These are phyloP conservation scores for Chamaenerion angustifolium DNA, from an alignment of 345 rosid genomes.

Conservation along the genomic window DNA sequence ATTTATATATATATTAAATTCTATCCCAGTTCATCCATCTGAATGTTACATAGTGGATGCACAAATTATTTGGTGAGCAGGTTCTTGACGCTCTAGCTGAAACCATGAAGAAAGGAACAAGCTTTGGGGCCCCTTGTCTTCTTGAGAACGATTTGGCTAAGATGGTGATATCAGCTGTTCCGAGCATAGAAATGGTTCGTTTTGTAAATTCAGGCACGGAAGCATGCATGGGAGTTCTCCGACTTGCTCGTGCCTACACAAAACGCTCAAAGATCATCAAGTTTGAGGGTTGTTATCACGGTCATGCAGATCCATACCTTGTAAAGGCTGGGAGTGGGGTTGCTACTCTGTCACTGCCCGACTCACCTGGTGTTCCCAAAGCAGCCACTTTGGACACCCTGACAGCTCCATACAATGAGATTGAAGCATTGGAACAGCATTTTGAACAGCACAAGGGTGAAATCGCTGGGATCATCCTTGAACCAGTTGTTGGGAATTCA, in stretches of 20 bases:
- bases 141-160: conserved; percentile 77
- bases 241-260: conserved; percentile 90
- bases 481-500: conserved; percentile 87
- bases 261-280: conserved; percentile 56
- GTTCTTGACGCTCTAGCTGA: conserved; percentile 77
- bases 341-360: conserved; percentile 83
- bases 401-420: conserved; percentile 62
- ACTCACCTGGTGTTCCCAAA: conserved; percentile 92
- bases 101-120: conserved; percentile 95
- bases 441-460: conserved; percentile 59
- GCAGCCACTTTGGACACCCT: conserved; percentile 72
- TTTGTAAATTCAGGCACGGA: conserved; percentile 88
- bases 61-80: conserved; percentile 13
- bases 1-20: too few species aligned
- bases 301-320: conserved; percentile 89
- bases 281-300: conserved; percentile 96
- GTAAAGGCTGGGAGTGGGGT: conserved; percentile 98
- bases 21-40: too few species aligned
- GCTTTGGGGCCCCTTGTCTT: conserved; percentile 99
- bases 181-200: conserved; percentile 86
- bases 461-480: conserved; percentile 67
- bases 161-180: conserved; percentile 93
- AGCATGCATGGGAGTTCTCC: conserved; percentile 94
- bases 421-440: conserved; percentile 43
- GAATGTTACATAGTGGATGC: too few species aligned